Evolutionary conservation across 345 rosid genomes (phyloP).

Genomic region (Stellera chamaejasme): DNA sequence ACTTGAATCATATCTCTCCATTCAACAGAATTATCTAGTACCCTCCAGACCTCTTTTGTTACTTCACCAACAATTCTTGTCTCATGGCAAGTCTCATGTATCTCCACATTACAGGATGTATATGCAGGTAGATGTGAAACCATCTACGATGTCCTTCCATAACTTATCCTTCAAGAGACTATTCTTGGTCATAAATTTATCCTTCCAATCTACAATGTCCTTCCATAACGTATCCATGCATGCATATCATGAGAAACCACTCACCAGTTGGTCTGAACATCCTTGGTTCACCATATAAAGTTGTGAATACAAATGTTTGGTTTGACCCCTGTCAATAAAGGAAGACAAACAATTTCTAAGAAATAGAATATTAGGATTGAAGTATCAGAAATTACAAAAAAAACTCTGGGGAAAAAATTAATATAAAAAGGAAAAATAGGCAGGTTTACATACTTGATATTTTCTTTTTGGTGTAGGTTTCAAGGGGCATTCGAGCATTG

Average conservation of each 20-base stretch:
- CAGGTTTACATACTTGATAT: conserved; percentile 52
- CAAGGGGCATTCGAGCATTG: conserved; percentile 70
- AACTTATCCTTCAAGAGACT: no score
- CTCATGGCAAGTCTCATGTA: no score
- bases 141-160: no score
- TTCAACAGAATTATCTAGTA: no score
- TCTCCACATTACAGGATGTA: no score
- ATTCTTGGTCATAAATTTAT: no score
- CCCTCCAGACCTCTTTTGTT: no score
- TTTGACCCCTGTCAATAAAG: conserved; percentile 52
- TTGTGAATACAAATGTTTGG: conserved; percentile 85
- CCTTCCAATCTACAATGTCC: no score
- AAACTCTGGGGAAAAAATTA: conserved; percentile 5
- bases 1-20: no score
- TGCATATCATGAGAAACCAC: conserved; percentile 1
- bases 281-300: conserved; percentile 83
- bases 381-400: not conserved
- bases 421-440: not conserved
- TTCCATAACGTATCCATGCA: no score
- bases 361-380: not conserved
- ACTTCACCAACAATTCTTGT: no score
- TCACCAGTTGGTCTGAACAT: conserved; percentile 88
- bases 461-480: conserved; percentile 79
- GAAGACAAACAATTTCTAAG: conserved; percentile 5
- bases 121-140: no score